Evolutionary conservation across 2,329 filamentous ascomycete species (phyloP), one percentile per base, ranked within the genome.

Genomic region (Elsinoe perseae): DNA sequence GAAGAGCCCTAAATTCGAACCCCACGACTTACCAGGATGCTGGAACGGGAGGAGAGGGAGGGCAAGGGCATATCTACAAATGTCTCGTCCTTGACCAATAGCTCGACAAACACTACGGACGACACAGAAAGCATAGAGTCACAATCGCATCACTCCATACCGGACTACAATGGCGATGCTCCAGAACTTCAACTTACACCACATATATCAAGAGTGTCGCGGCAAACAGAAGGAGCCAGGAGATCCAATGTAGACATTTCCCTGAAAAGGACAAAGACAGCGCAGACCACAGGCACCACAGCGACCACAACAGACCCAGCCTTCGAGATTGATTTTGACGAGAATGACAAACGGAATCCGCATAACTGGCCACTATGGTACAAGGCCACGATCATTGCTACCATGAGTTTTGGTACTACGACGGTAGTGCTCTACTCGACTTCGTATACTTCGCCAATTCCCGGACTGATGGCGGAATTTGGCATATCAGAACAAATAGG

Each of bases 261-360:
- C 27, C 27, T 57, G 28, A 57, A 54, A 25, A 30, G 56, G 40
- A 57, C 40, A 32, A 42, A 38, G 21, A 57, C 56, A 7, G 50
- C 56, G 21, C 46, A 46, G n/a, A 57, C 56, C 12, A 50, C 56
- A 16, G 50, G 27, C 3, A 54, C 53, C 7, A 56, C 23, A 28
- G 40, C 40, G 2, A 62, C 69, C 54, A 72, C 69, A 5, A 64
- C 65, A 6, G 73, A 77, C 56, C 77, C 81, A 3, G 80, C 82
- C 25, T 92, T 83, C 64, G 88, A 93, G 70, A 78, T 92, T 55
- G 83, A 86, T 64, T 90, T 88, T 66, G 79, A 80, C 14, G 80
- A 80, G 1, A 72, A 79, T 58, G 84, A 86, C 63, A 73, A 75
- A 2, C 76, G 78, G 10, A 84, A 89, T 64, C 86, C 87, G 0